Base-by-base conservation (phyloP, 352 stramenopile genomes). In the Globisporangium splendens region DNA sequence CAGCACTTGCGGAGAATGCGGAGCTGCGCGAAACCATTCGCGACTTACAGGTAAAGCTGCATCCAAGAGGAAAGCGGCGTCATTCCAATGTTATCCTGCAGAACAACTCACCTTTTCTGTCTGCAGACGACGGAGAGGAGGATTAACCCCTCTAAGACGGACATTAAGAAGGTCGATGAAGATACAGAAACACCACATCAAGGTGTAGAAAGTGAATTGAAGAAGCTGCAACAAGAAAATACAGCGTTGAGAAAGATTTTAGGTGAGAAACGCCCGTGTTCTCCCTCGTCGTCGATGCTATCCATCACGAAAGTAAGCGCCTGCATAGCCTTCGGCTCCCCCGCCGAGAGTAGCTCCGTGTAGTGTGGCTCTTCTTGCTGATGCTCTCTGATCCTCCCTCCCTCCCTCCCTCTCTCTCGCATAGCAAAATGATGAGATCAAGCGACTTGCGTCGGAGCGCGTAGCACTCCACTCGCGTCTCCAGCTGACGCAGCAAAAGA, bases 21-120 rank as follows among this genome's bases (percentile, higher is more conserved):
- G 70, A 88, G 41, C 68, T 91, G 42, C 65, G 86, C 35, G 74
- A 81, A 51, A 86, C 75, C 17, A 72, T 88, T 53, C 71, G 76
- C 60, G 67, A 83, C n/a, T 53, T 88, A 33, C 73, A 89, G 77
- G 72, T 83, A 73, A 85, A 81, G 63, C 5, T 35, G 28, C 69
- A 56, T 61, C 38, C 48, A 65, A 50, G 65, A 60, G 66, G 72
- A 57, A 57, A 54, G 66, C 54, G 68, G 46, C n/a, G 72, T 63
- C 49, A 54, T 79, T 44, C 69, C 68, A 54, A 60, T 82, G 53
- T 47, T 71, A 21, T 47, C 5, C 17, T 80, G 61, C 49, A 68
- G 61, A 15, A 64, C 21, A 56, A 70, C 57, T 70, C 57, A 73
- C 48, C 49, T 43, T 46, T 46, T 56, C 31, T 62, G 39, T 56